Conservation (phyloP, 2,329 filamentous ascomycete genomes). For the Trichophyton rubrum region DNA sequence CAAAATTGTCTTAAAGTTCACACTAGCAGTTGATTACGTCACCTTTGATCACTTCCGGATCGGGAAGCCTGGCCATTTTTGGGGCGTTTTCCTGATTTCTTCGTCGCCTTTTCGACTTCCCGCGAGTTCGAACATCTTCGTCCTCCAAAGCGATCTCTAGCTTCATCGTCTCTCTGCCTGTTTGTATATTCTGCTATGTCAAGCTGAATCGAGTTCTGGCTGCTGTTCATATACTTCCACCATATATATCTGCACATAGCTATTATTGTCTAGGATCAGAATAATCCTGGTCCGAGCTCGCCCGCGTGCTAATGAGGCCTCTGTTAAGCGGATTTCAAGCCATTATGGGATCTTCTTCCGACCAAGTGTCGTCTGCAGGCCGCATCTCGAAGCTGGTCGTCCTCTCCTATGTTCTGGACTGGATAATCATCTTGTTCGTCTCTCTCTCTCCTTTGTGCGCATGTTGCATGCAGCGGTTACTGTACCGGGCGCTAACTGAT, state of each 20-base stretch:
- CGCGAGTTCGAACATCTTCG: background rate
- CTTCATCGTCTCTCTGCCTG: background rate
- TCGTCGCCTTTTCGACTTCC: background rate
- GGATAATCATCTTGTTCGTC: slow-evolving; percentile 51
- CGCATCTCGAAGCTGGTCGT: slow-evolving; percentile 41
- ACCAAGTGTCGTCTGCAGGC: slow-evolving; percentile 6
- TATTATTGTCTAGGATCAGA: background rate
- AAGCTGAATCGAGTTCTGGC: too few relatives aligned
- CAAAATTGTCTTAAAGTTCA: too few relatives aligned
- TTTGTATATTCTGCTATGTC: too few relatives aligned
- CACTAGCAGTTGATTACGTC: too few relatives aligned
- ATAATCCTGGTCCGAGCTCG: background rate
- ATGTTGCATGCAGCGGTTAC: too few relatives aligned
- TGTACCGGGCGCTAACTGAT: background rate
- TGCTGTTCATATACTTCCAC: background rate
- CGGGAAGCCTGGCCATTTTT: too few relatives aligned
- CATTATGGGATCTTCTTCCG: slow-evolving; percentile 4
- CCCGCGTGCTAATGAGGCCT: background rate
- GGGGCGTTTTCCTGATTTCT: background rate
- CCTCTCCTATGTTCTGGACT: slow-evolving; percentile 60
- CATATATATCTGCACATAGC: background rate
- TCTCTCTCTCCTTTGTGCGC: background rate
- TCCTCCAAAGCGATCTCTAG: background rate
- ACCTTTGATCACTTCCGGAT: background rate
- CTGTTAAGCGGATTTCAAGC: background rate